Evolutionary conservation across 2,329 filamentous ascomycete species (phyloP).

Genomic region (Hirsutella rhossiliensis): DNA sequence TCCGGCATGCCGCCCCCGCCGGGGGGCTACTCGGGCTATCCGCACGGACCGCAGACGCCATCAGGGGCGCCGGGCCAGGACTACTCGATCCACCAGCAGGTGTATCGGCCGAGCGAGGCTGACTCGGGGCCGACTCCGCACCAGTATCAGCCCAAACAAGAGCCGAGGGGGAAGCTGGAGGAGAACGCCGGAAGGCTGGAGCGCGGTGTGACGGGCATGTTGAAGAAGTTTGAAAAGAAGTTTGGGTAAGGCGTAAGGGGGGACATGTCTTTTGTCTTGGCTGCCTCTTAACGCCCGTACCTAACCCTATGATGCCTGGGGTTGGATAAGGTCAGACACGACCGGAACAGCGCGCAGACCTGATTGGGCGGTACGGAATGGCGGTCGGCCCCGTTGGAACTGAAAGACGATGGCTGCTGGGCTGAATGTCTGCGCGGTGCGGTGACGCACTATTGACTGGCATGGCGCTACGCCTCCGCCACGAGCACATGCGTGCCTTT

Average conservation of each 20-base stretch:
- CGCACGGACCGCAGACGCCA: slow-evolving; percentile 20
- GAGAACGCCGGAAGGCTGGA: slow-evolving; percentile 55
- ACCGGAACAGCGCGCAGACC: background rate
- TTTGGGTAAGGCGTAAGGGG: slow-evolving; percentile 31
- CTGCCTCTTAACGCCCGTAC: background rate
- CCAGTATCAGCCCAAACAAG: slow-evolving; percentile 29
- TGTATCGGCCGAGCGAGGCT: slow-evolving; percentile 55
- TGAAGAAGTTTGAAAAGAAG: slow-evolving; percentile 72
- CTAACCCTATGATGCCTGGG: background rate
- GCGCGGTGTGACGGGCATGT: slow-evolving; percentile 56
- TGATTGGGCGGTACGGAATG: background rate
- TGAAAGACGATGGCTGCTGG: too few relatives aligned
- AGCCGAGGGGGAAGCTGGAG: slow-evolving; percentile 43
- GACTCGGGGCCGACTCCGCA: slow-evolving; percentile 30
- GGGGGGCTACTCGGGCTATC: slow-evolving; percentile 46
- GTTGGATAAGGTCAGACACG: background rate
- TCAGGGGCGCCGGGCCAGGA: slow-evolving; percentile 19
- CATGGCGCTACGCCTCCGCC: too few relatives aligned
- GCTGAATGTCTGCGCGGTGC: too few relatives aligned
- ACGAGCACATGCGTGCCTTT: too few relatives aligned
- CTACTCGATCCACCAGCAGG: slow-evolving; percentile 54
- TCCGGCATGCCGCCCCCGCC: slow-evolving; percentile 28
- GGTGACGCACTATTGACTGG: too few relatives aligned
- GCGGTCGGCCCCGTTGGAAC: too few relatives aligned
- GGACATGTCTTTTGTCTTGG: background rate